Base-by-base conservation (phyloP, 805 yeast genomes). In the Hanseniaspora valbyensis region DNA sequence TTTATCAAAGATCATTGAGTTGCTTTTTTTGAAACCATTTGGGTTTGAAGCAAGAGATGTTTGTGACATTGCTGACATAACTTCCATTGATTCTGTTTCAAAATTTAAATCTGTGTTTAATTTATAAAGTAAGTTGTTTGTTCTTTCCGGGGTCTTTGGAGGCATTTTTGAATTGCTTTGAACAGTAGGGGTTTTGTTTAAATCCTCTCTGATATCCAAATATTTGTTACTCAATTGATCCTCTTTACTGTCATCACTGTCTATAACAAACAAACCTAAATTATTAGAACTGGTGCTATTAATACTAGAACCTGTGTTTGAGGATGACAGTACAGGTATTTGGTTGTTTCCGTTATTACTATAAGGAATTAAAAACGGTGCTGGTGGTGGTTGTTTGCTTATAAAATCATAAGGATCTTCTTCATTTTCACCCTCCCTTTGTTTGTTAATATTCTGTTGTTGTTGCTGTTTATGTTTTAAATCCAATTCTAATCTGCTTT, bases 101-200 rank as follows among this genome's bases (percentile, higher is more conserved):
- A 50, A 50, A 24, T 39, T 44, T 10, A 30, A 19, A 30, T 50
- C 53, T 6, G 53, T 50, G 28, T 50, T 50, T 4, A 50, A 21
- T 33, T 50, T 50, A 25, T 50, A 44, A n/a, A 50, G 45, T 25
- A 50, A 40, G n/a, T 29, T 42, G 16, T 50, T 50, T 28, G 51
- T 48, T 33, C 38, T 39, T 12, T 50, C 53, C 4, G 53, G 53
- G 13, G 53, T 50, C n/a, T 44, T 44, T 10, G 53, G 53, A 3
- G 44, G 50, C 26, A 38, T 28, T 19, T 40, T 48, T 16, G 18
- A 40, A 7, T 14, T 19, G 9, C 7, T 22, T 14, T 9, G 12
- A 16, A 26, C 44, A 29, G 25, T 28, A 3, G 51, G 51, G 2
- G 51, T 48, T 40, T 48, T 48, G 30, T 40, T 48, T 16, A 48